Conservation (phyloP, 305 asterid genomes). For the Plantago coronopus region DNA sequence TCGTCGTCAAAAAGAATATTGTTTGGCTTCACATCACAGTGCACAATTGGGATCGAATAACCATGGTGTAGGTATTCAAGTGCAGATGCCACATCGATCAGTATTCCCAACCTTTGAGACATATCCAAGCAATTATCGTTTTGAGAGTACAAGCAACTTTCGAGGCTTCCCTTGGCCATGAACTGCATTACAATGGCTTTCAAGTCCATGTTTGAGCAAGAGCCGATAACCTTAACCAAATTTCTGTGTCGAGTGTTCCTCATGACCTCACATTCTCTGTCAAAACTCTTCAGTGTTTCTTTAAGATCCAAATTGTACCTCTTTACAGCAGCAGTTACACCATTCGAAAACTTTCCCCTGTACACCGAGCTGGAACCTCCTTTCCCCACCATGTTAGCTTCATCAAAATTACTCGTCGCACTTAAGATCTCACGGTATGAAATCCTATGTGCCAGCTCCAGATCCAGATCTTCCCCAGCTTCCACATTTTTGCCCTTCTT, state of each 20-base stretch:
- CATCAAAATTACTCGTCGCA: neutral
- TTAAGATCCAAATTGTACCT: constrained; percentile 23
- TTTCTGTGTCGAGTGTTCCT: constrained; percentile 22
- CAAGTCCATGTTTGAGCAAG: constrained; percentile 25
- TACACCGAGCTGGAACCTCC: constrained; percentile 11
- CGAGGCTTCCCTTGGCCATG: constrained; percentile 24
- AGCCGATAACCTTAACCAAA: constrained; percentile 23
- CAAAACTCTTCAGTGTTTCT: constrained; percentile 18
- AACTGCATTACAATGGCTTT: constrained; percentile 22
- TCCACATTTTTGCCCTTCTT: neutral
- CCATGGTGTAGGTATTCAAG: constrained; percentile 32
- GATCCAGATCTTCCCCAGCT: neutral
- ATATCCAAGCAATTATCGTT: neutral
- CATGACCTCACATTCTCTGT: constrained; percentile 19
- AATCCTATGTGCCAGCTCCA: neutral
- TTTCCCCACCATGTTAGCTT: neutral
- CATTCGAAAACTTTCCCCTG: constrained; percentile 16
- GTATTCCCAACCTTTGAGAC: constrained; percentile 12
- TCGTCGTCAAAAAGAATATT: constrained; percentile 34
- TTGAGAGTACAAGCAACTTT: constrained; percentile 4
- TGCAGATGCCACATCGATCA: constrained; percentile 26
- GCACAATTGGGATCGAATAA: constrained; percentile 23
- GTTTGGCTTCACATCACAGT: constrained; percentile 44
- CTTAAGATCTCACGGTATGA: neutral
- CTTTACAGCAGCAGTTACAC: constrained; percentile 14